Base-by-base conservation (phyloP, 352 stramenopile genomes). In the Phytopythium litorale region DNA sequence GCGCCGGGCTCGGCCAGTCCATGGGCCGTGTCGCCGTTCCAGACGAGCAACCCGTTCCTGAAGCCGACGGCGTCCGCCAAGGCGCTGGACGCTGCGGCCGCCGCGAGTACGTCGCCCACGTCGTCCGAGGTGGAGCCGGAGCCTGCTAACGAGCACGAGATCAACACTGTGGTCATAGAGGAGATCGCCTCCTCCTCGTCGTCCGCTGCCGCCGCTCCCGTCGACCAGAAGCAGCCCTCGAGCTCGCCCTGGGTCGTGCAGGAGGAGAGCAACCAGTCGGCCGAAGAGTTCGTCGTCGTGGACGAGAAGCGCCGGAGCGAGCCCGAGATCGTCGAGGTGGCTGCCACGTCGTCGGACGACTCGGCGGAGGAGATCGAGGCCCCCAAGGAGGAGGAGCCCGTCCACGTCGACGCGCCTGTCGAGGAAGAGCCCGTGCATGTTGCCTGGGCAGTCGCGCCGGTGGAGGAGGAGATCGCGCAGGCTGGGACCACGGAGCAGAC, bases 1-100 rank as follows among this genome's bases (percentile, higher is more conserved):
- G 68, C 66, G 48, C 42, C 61, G 23, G 76, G 57, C 53, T 25
- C 69, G 19, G 56, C 64, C 16, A 81, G 67, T 38, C 70, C 70
- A 1, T 81, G 73, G 73, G 65, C 70, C 25, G 73, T 81, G 23
- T 74, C 67, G 23, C 73, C 70, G 12, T 76, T 78, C 59, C 73
- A 81, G 67, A 78, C 57, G 2, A 76, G 43, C 43, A 74, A 81
- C 62, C 73, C 73, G 7, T 78, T 78, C 58, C 67, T 69, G 38
- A 60, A 60, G 55, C 19, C 55, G n/a, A 13, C 38, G 55, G 21
- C 21, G 38, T 60, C 55, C 11, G 12, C 53, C 53, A 59, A 46
- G 53, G n/a, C 53, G 12, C 21, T 59, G n/a, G 53, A 49, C 7
- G 25, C n/a, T 15, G 4, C 53, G 9, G 16, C 21, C 45, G 56